Evolutionary conservation across 2,329 filamentous ascomycete genomes (phyloP), one percentile per base, ranked within the genome.

Genomic region (Aphanocladium album): DNA sequence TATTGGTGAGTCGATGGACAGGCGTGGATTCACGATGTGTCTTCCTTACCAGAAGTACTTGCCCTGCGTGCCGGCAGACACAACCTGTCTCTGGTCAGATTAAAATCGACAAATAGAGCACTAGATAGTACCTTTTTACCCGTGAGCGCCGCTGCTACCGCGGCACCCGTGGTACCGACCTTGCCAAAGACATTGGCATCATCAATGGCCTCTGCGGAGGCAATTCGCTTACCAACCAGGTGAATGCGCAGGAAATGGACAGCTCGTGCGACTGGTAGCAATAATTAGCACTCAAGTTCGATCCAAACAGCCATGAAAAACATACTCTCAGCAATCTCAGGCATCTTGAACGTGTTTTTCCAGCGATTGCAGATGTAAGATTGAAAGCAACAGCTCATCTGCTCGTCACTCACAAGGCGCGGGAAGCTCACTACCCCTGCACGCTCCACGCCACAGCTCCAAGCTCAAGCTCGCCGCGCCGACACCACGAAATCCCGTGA

Each of bases 171-270:
- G 0, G 90, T 96, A 33, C 93, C 92, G 21, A 87, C 92, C 75
- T 98, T 97, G 67, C 93, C 92, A 74, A 93, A 99, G 6, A 99
- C 83, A 70, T 89, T 93, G 67, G 80, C 78, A 76, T 99, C 93
- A 68, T 96, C 88, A 64, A 88, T 82, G 14, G 90, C 88, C 25
- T 83, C 79, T 59, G 90, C 89, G 45, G 82, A 83, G 51, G 81
- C 77, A 63, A 99, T 87, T 11, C 82, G 89, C 76, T 91, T 95
- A 60, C 91, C 91, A 30, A 96, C 89, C n/a, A 96, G 82, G 73
- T 91, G 85, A 65, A 89, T 87, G 62, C 86, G 87, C 43, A 99
- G 84, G 72, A 88, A 96, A 72, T 96, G 89, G 54, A 96, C 91
- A 65, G 93, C 85, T 47, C 93, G 89, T 21, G 91, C 89, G 66